phyloP scores from a whole-genome alignment of 805 yeast species.

The Tetrapisispora phaffii region DNA sequence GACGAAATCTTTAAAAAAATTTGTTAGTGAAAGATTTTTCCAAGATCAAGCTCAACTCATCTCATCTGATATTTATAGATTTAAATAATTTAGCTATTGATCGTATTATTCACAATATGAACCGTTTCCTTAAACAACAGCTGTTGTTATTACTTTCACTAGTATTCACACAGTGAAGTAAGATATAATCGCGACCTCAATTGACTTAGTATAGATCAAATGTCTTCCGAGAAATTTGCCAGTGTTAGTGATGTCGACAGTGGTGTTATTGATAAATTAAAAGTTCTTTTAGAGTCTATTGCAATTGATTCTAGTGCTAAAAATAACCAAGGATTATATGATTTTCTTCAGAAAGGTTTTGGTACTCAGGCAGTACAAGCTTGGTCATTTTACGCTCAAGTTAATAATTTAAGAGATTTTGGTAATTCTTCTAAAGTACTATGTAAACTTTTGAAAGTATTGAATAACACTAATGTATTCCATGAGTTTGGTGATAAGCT shows the following conservation, averaged over 20 bases:
- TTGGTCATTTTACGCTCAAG: slow-evolving; percentile 40
- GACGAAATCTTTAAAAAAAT: not conserved
- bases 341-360: slow-evolving; percentile 30
- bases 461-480: slow-evolving; percentile 12
- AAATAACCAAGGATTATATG: slow-evolving; percentile 20
- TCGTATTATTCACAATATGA: too few species aligned
- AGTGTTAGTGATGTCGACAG: slow-evolving; percentile 16
- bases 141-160: too few species aligned
- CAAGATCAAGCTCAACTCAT: slow-evolving; percentile 11
- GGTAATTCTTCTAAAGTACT: slow-evolving; percentile 36
- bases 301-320: slow-evolving; percentile 12
- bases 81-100: too few species aligned
- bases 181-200: not conserved
- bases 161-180: too few species aligned
- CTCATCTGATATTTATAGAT: too few species aligned
- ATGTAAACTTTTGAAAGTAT: slow-evolving; percentile 28
- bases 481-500: slow-evolving; percentile 15
- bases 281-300: slow-evolving; percentile 14
- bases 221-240: not conserved
- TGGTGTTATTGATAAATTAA: slow-evolving; percentile 22
- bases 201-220: not conserved
- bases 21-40: not conserved
- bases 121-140: too few species aligned
- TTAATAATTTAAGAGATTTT: slow-evolving; percentile 43
- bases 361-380: slow-evolving; percentile 33